Evolutionary conservation across 306 rosid genomes (phyloP), one percentile per base, ranked within the genome.

Genomic region (Chamaecrista fasciculata): DNA sequence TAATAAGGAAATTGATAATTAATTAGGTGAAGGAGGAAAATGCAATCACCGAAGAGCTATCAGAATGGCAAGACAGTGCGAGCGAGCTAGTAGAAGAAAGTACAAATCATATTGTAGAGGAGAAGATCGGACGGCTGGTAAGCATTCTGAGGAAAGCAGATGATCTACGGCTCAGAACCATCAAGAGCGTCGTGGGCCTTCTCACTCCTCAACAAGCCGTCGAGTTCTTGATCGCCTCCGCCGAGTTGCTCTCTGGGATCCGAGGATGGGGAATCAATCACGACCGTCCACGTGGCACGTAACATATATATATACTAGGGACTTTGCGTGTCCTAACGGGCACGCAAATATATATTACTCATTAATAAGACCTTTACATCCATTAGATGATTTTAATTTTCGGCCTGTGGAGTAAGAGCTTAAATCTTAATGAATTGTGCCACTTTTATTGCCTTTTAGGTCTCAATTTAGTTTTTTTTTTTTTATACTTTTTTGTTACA

Each of bases 1-100:
- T n/a, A n/a, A n/a, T n/a, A n/a, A n/a, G n/a, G n/a, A n/a, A n/a
- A n/a, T n/a, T n/a, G n/a, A n/a, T n/a, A n/a, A n/a, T n/a, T n/a
- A n/a, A n/a, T n/a, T n/a, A 87, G 96, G 96, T 90, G 81, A 81
- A 75, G 62, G 96, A 88, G 53, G 98, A 93, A 79, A 93, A 93
- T 81, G 84, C 79, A 1, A 83, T 93, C 43, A 81, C 89, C 0
- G 96, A 85, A 1, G 93, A 88, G 78, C 53, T 93, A 9, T 90
- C 98, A 51, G 86, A 83, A 69, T 93, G 98, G 98, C 98, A 90
- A 42, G 96, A 93, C 29, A 72, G 81, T 20, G 93, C 79, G 12
- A 76, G 85, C 62, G 93, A 90, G 50, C 72, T 90, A 63, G n/a
- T 86, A 71, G 83, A 61, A 0, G 66, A 33, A 3, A 8, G 34